Base-by-base conservation (phyloP, 441 rosid species). In the Rhodomyrtus psidioides region DNA sequence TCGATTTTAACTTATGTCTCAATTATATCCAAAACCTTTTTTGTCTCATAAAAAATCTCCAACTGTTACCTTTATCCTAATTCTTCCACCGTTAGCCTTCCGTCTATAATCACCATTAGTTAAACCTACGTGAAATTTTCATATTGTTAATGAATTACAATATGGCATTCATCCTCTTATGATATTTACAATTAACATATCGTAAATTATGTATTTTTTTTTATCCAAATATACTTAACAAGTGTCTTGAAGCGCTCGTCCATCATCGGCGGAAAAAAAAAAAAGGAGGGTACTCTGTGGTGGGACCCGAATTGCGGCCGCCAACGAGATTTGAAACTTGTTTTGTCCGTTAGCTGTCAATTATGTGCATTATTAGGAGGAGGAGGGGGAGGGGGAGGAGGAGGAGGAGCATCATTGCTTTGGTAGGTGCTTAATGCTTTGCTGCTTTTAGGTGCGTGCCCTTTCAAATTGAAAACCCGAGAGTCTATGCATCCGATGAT, bases 171-270 rank as follows among this genome's bases (percentile, higher is more conserved):
- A n/a, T 49, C 51, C 51, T 10, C 51, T 10, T 49, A 9, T 12
- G 51, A 49, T 49, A 49, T 10, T 49, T 49, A 49, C 13, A 49
- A 49, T 49, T 10, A 5, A 10, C 13, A 10, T 9, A 49, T 49
- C 4, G 51, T 2, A 49, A 49, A 49, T 49, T 49, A 10, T 34
- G 5, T 4, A 34, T 0, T 34, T 65, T 17, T 30, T 34, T 9
- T 2, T 2, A 17, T 49, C 19, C 21, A 34, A 19, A 9, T 19
- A 34, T 0, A 9, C 0, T 65, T 4, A 65, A 9, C 0, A 17
- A 39, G 46, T 62, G 6, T 62, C 9, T 34, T 0, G 10, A 14
- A 8, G 23, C 7, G n/a, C n/a, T n/a, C n/a, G n/a, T n/a, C n/a
- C n/a, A n/a, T n/a, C n/a, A n/a, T 55, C 12, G n/a, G 39, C 15